Conservation (phyloP, 2,329 filamentous ascomycete genomes). For the Talaromyces sp. region DNA sequence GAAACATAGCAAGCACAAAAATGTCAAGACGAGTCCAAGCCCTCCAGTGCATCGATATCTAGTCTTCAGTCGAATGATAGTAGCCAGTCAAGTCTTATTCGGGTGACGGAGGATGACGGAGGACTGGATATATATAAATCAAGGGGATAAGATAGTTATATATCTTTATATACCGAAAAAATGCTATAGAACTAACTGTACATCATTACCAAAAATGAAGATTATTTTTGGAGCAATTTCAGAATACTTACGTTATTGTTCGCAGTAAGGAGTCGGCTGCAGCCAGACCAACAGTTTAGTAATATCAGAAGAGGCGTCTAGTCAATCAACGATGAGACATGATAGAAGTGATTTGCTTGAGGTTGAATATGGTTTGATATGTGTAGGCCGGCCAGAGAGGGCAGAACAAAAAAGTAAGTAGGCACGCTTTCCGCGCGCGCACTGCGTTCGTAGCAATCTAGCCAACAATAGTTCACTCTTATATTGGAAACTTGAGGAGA, state of each 20-base stretch:
- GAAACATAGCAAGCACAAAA: neutral
- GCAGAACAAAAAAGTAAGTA: neutral
- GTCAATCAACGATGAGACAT: neutral
- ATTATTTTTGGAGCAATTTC: neutral
- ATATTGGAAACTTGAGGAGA: neutral
- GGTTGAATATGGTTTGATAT: neutral
- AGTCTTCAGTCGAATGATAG: neutral
- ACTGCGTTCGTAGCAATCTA: neutral
- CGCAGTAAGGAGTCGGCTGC: conserved; percentile 15
- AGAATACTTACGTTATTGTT: neutral
- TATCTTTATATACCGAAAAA: neutral
- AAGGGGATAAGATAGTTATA: neutral
- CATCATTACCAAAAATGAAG: neutral
- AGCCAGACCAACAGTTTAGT: conserved; percentile 15
- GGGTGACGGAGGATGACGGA: neutral
- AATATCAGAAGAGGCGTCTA: neutral
- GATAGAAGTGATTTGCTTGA: neutral
- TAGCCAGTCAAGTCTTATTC: neutral
- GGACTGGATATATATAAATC: neutral
- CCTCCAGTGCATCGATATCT: neutral
- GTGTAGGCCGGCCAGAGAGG: neutral
- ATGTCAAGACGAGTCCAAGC: neutral
- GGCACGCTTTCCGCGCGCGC: neutral
- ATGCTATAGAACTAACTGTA: neutral
- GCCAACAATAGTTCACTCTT: neutral